Evolutionary conservation across 805 yeast genomes (phyloP), one percentile per base, ranked within the genome.

Genomic region (Spathaspora passalidarum): DNA sequence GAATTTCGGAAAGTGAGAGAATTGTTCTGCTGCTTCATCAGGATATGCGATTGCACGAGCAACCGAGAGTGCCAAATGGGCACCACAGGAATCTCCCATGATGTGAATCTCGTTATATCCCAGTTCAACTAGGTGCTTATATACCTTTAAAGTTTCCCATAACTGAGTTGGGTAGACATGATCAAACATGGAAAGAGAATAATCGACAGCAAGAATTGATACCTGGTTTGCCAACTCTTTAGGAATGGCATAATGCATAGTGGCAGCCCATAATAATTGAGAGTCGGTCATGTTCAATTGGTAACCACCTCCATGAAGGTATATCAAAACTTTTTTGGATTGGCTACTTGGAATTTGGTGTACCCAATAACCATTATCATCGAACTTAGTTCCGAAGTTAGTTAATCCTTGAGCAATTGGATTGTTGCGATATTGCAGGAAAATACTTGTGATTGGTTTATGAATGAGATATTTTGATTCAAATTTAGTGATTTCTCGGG

Each of bases 71-170:
- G 60, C 50, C 48, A 69, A 57, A 47, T 68, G 62, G 2, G 66
- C 74, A 19, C 75, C 75, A n/a, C 73, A 73, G 4, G 74, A 69
- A 50, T 70, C 75, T 1, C 75, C 75, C 49, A 70, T 47, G 6
- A 69, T 51, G n/a, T 57, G 59, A 16, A 70, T 56, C 35, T 67
- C 65, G 11, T 50, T 43, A 43, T 53, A 50, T 1, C 63, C 59
- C 5, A 54, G 60, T 1, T 41, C 41, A 23, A 59, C 37, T 17
- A 64, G 51, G n/a, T 44, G 43, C 29, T 43, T 42, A 49, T 68
- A 65, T 2, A 63, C 56, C 1, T 49, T 55, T 26, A 59, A 56
- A 32, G 65, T 53, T 39, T 69, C 67, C 36, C 52, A 49, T 13
- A 63, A 44, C 47, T 67, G 75, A 13, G 53, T 43, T 1, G 73